These are phyloP conservation scores for Trichocladium antarcticum DNA, from an alignment of 495 filamentous ascomycete genomes.

Conservation along the genomic window DNA sequence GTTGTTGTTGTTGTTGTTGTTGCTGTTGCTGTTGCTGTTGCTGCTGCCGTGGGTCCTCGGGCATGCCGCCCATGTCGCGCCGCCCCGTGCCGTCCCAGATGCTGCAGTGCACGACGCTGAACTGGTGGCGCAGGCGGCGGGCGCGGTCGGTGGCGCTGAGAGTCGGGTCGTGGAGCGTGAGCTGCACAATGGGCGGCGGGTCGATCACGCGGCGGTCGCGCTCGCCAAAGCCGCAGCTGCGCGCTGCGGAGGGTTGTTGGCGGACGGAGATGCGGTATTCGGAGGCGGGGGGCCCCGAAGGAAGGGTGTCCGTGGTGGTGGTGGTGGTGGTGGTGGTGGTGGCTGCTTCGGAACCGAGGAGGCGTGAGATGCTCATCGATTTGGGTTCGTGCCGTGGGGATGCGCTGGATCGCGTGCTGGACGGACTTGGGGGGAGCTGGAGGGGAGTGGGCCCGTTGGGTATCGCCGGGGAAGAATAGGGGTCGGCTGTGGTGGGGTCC, in stretches of 20 bases:
- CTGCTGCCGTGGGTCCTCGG: slow-evolving; percentile 47
- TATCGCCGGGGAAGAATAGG: slow-evolving; percentile 4
- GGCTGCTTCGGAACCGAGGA: slow-evolving; percentile 29
- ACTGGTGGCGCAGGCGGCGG: slow-evolving; percentile 57
- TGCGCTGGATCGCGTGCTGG: slow-evolving; percentile 17
- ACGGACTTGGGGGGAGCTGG: slow-evolving; percentile 17
- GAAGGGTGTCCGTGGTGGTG: slow-evolving; percentile 24
- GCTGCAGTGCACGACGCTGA: slow-evolving; percentile 77
- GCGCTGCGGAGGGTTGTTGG: slow-evolving; percentile 81
- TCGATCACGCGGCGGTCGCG: slow-evolving; percentile 88
- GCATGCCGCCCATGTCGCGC: slow-evolving; percentile 50
- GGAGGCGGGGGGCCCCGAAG: slow-evolving; percentile 1
- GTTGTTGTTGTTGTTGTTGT: too few species aligned
- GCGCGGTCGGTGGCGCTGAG: slow-evolving; percentile 41
- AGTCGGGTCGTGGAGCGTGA: slow-evolving; percentile 58
- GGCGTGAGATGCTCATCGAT: slow-evolving; percentile 38
- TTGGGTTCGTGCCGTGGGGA: slow-evolving; percentile 28
- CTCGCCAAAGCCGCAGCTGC: slow-evolving; percentile 90
- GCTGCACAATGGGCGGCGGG: slow-evolving; percentile 87
- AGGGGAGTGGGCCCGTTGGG: slow-evolving; percentile 8
- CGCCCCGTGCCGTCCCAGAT: slow-evolving; percentile 52
- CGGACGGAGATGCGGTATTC: slow-evolving; percentile 54
- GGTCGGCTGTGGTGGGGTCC: slow-evolving; percentile 1
- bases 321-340: slow-evolving; percentile 22
- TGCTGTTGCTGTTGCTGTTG: too few species aligned